Evolutionary conservation across 495 filamentous ascomycete species (phyloP), one percentile per base, ranked within the genome.

Genomic region (Thermothielavioides terrestris): DNA sequence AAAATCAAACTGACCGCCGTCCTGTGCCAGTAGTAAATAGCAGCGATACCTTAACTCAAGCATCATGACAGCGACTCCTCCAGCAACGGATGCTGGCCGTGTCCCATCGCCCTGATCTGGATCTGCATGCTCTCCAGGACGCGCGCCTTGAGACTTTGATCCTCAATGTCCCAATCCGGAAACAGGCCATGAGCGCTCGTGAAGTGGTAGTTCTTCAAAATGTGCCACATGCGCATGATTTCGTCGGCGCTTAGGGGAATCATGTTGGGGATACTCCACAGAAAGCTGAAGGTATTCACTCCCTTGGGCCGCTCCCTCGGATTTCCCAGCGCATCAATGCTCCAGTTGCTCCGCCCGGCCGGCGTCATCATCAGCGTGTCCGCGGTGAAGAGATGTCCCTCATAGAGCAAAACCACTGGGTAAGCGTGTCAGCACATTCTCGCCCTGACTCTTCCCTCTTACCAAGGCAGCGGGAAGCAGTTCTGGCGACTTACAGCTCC

Each of bases 241-340:
- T 76, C 75, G 15, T 66, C 56, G 3, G 81, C 74, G n/a, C 71
- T 56, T 4, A 89, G 73, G 0, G 86, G 86, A 17, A 89, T 88
- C 77, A 84, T 81, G 61, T 91, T 89, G 3, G 86, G 86, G 57
- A 84, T 83, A 17, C 79, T 83, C 81, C 82, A 89, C 81, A 85
- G 82, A 66, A 91, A 89, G 4, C 78, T 61, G 63, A 77, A 91
- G 32, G 72, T 77, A 7, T 76, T 81, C 47, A 80, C 77, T 1
- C 77, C 81, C 6, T 64, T 50, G 4, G 72, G 76, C 20, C 83
- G 69, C 12, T 70, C 52, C 28, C 73, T 64, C 54, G 55, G 39
- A 30, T 36, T 51, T 2, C 66, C 64, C 11, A 63, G 44, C 0
- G 65, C 60, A 43, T 68, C 64, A 14, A 59, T 46, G 6, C 54